Evolutionary conservation across 2,329 filamentous ascomycete species (phyloP), one percentile per base, ranked within the genome.

Genomic region (Paracoccidioides brasiliensis): DNA sequence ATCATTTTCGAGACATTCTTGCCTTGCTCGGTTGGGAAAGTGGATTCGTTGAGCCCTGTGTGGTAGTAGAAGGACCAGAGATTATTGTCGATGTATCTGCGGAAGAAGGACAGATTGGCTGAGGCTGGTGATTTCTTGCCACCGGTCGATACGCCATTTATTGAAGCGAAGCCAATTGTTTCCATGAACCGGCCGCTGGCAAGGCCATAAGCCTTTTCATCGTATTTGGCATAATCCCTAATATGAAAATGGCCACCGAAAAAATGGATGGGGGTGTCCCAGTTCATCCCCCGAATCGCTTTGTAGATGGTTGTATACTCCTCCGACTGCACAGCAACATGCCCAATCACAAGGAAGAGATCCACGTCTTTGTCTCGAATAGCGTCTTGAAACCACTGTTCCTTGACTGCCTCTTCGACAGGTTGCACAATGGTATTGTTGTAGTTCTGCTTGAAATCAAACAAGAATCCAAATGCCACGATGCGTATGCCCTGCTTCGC

Each of bases 11-110:
- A 88, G 10, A 90, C 85, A 55, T 86, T 84, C 53, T 76, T 78
- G 15, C 91, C 91, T 49, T 84, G 78, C 12, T 83, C 74, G 0
- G 91, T 96, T 1, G 81, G 78, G 66, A 97, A 97, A 0, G 82
- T 85, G 0, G 80, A 76, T 14, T 79, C 76, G 62, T 91, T 83
- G 35, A 86, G 80, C 0, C 81, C 81, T 2, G 86, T 88, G 68
- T 97, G 91, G 64, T 93, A 80, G 63, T 90, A 80, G 57, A 94
- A 78, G 0, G 90, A 93, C 58, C 82, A 86, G 0, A 96, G 76
- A 63, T 97, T 97, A 72, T 90, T 96, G 72, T 97, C 91, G 58
- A 97, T 91, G 70, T 96, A 97, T 57, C 85, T 80, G 48, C 91
- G 81, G 54, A 79, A 78, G 67, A 95, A 96, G 1, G 75, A 78